Base-by-base conservation (phyloP, 495 filamentous ascomycete species). In the Apiosordaria backusii region DNA sequence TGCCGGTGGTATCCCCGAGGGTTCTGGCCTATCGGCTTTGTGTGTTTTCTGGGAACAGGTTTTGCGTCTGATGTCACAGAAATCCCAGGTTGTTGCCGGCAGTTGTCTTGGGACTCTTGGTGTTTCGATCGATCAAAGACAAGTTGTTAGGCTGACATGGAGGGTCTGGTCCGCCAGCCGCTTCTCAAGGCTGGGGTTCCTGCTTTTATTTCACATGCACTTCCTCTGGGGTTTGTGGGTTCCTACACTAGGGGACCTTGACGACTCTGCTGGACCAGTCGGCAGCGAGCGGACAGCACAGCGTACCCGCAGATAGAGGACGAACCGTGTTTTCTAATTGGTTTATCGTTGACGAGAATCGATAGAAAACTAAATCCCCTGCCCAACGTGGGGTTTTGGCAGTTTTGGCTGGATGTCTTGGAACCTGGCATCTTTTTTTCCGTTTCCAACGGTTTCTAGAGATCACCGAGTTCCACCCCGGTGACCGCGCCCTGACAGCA, bases 151-250 rank as follows among this genome's bases (percentile, higher is more conserved):
- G 22, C 18, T 50, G 62, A 26, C 24, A 58, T 16, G 5, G 18
- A 62, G 45, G 23, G 52, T 62, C 24, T 29, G 9, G 35, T 15
- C 27, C 3, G 27, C 35, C 35, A 7, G 35, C 10, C 35, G 35
- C 35, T 45, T 45, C 35, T 29, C 5, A 50, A 52, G 67, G 58
- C 67, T 52, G 26, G 62, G 64, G 57, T 50, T 64, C 57, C 61
- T 59, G 26, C 29, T 57, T 69, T 69, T 66, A 52, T 50, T 64
- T 66, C 67, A 69, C 67, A 69, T 69, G 67, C 63, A 27, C 18
- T 23, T 65, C 57, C 66, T 66, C 62, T 63, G 67, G 64, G 64
- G 29, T 63, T n/a, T 24, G 64, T 65, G 67, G 61, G 57, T 50
- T 53, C 19, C 50, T 52, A 25, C 27, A 3, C 18, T 21, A 55